A percentile compares a stretch with the other conserved stretches of the same genome.
These are phyloP conservation scores for Cyphellophora attinorum DNA, from an alignment of 2,329 filamentous ascomycete genomes.

Conservation along the genomic window DNA sequence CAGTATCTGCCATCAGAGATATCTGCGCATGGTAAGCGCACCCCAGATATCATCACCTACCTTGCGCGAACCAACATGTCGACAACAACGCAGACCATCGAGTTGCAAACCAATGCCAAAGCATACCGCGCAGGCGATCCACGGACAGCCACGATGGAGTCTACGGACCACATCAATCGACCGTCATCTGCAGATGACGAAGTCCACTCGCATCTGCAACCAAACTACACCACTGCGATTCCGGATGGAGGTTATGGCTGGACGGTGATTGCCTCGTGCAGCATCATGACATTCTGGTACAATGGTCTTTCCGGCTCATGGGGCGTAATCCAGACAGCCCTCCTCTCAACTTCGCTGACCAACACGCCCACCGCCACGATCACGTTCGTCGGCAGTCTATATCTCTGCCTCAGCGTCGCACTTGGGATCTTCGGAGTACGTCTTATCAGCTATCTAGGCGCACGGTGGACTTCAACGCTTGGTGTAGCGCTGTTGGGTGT, in stretches of 20 bases:
- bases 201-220: background rate
- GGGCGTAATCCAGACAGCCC: conserved; percentile 50
- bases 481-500: conserved; percentile 43
- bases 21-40: too few species aligned
- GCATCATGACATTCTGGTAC: conserved; percentile 45
- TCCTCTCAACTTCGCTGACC: conserved; percentile 34
- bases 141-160: too few species aligned
- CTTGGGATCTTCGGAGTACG: conserved; percentile 44
- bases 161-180: too few species aligned
- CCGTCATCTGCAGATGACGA: too few species aligned
- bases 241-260: conserved; percentile 50
- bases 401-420: conserved; percentile 40
- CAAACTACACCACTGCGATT: conserved; percentile 23
- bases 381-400: conserved; percentile 49
- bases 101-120: too few species aligned
- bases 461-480: conserved; percentile 35
- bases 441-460: conserved; percentile 42
- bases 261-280: conserved; percentile 42
- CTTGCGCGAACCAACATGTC: too few species aligned
- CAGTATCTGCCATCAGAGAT: too few species aligned
- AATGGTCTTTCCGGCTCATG: conserved; percentile 47
- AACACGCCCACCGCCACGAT: conserved; percentile 43
- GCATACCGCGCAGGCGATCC: too few species aligned
- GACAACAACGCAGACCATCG: too few species aligned
- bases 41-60: too few species aligned